These are phyloP conservation scores for Hygrophoropsis aurantiaca DNA, from an alignment of 768 basidiomycete species.

Conservation along the genomic window DNA sequence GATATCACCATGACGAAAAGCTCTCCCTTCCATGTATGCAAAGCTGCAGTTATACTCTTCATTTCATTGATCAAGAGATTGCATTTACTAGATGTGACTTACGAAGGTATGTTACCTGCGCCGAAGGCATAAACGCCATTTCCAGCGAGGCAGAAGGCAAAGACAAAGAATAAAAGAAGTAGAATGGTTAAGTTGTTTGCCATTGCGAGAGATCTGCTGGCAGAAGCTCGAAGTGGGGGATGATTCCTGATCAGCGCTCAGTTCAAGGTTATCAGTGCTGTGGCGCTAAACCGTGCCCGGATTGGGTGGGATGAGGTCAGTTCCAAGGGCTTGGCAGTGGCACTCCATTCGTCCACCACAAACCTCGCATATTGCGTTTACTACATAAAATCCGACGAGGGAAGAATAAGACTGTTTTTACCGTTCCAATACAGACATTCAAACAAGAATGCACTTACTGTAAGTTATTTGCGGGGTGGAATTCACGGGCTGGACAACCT, in stretches of 20 bases:
- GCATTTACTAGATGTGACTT: slow-evolving; percentile 19
- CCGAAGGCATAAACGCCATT: slow-evolving; percentile 73
- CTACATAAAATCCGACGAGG: no score
- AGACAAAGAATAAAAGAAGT: slow-evolving; percentile 47
- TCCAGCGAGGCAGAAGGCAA: slow-evolving; percentile 53
- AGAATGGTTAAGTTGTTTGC: slow-evolving; percentile 34
- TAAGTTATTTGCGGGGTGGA: no score
- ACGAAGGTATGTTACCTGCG: slow-evolving; percentile 87
- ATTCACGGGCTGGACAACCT: no score
- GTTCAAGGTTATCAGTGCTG: not conserved
- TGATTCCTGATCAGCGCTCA: not conserved
- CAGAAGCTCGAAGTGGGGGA: not conserved
- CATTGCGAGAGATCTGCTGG: slow-evolving; percentile 6
- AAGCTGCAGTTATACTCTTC: slow-evolving; percentile 44
- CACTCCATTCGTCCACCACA: no score
- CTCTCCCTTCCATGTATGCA: slow-evolving; percentile 83
- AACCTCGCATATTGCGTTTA: no score
- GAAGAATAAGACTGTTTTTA: no score
- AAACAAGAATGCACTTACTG: no score
- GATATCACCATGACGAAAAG: slow-evolving; percentile 90
- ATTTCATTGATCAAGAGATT: not conserved
- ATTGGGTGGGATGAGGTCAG: not conserved
- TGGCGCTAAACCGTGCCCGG: not conserved
- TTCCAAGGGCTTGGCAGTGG: not conserved
- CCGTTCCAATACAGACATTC: no score